phyloP scores from a whole-genome alignment of 1,139 yeast genomes.

The Tardiomyces depauwii region DNA sequence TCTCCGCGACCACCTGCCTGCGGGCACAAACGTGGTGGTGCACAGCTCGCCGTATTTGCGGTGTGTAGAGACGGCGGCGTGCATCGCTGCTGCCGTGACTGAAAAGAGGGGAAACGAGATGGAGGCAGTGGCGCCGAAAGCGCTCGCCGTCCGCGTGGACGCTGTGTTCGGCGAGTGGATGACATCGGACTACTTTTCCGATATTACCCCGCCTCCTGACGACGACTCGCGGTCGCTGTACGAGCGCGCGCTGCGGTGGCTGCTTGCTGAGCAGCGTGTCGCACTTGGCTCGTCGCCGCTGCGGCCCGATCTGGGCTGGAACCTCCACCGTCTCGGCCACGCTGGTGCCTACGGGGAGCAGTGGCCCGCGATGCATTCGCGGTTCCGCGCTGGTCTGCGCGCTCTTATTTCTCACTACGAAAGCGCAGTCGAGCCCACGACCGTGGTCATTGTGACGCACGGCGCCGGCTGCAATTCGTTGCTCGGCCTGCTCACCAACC shows the following conservation, averaged over 20 bases:
- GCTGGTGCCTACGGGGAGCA: slow-evolving; percentile 29
- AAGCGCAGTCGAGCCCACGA: slow-evolving; percentile 6
- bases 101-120: slow-evolving; percentile 1
- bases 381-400: slow-evolving; percentile 22
- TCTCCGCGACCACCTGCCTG: slow-evolving; percentile 9
- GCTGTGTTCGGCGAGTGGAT: slow-evolving; percentile 31
- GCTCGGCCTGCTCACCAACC: slow-evolving; percentile 22
- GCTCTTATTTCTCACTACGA: slow-evolving; percentile 16
- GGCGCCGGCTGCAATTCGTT: slow-evolving; percentile 32
- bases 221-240: slow-evolving; percentile 23
- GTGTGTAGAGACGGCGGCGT: slow-evolving; percentile 27
- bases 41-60: slow-evolving; percentile 30
- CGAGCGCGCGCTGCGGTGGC: slow-evolving; percentile 17
- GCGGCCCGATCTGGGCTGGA: slow-evolving; percentile 18
- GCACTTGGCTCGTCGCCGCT: slow-evolving; percentile 1
- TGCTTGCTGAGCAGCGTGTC: slow-evolving; percentile 4
- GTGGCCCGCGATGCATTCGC: slow-evolving; percentile 26
- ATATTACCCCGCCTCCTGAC: slow-evolving; percentile 26
- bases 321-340: slow-evolving; percentile 19
- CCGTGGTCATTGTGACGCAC: slow-evolving; percentile 27
- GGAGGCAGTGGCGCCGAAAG: slow-evolving; percentile 3
- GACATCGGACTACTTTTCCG: slow-evolving; percentile 27
- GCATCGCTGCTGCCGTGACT: slow-evolving; percentile 14
- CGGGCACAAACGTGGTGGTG: slow-evolving; percentile 11
- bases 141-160: slow-evolving; percentile 19